Percentiles rank a stretch among this genome's conserved stretches.
Conservation (phyloP, 2,329 filamentous ascomycete species). For the Alternaria longipes region DNA sequence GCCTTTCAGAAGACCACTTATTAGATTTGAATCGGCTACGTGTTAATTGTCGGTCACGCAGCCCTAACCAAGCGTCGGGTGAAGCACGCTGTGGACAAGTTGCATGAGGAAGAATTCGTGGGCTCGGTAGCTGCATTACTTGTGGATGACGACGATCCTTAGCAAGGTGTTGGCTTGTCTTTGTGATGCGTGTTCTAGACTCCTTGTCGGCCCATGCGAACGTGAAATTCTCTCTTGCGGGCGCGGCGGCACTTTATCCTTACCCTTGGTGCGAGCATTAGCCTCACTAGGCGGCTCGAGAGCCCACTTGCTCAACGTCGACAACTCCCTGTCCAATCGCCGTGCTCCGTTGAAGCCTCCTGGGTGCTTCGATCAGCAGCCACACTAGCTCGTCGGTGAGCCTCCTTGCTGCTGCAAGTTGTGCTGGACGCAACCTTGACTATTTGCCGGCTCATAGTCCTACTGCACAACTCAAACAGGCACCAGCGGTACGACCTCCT, state of each 20-base stretch:
- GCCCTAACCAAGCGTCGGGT: slow-evolving; percentile 17
- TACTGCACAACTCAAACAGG: slow-evolving; percentile 13
- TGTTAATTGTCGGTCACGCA: slow-evolving; percentile 18
- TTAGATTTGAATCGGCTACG: slow-evolving; percentile 11
- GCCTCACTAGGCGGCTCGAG: slow-evolving; percentile 25
- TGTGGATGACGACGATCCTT: slow-evolving; percentile 36
- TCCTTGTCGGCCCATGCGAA: slow-evolving; percentile 36
- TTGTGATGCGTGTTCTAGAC: slow-evolving; percentile 46
- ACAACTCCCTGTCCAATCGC: slow-evolving; percentile 26
- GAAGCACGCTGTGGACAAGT: slow-evolving; percentile 25
- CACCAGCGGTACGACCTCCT: slow-evolving; percentile 13
- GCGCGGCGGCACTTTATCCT: slow-evolving; percentile 36
- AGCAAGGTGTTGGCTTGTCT: slow-evolving; percentile 24
- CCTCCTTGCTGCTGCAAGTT: slow-evolving; percentile 15
- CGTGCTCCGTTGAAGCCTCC: slow-evolving; percentile 18
- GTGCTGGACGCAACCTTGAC: slow-evolving; percentile 9
- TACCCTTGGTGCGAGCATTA: slow-evolving; percentile 29
- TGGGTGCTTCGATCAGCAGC: slow-evolving; percentile 21
- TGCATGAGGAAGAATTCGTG: slow-evolving; percentile 25
- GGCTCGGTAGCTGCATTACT: slow-evolving; percentile 28
- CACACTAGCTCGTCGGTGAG: slow-evolving; percentile 26
- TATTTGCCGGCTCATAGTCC: slow-evolving; percentile 14
- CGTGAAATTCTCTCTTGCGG: slow-evolving; percentile 39
- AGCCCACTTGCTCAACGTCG: slow-evolving; percentile 29
- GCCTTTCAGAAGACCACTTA: slow-evolving; percentile 5